Base-by-base conservation (phyloP, 1,284 basidiomycete genomes). In the Marasmius fiardii region DNA sequence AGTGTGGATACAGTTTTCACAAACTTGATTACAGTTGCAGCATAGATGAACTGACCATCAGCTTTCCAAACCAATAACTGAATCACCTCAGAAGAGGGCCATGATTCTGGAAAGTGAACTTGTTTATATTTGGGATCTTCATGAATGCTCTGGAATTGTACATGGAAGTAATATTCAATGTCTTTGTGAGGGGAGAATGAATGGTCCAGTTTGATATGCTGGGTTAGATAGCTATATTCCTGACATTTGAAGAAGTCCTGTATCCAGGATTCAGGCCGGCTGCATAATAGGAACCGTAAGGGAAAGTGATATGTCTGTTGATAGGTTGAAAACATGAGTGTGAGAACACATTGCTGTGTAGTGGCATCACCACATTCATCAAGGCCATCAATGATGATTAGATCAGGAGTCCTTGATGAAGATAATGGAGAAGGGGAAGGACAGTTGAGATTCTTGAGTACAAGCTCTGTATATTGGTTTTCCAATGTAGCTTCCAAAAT, bases 1-100 rank as follows among this genome's bases (percentile, higher is more conserved):
- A 60, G 26, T 44, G 63, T 58, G 41, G 64, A 57, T 0, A 59
- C 51, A 10, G 60, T 58, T 24, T 63, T 61, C 33, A 68, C 58
- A 52, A 64, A 67, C 51, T 61, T 63, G 23, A 68, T 60, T 2
- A 67, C 63, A 3, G 66, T 65, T 3, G 63, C 53, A 1, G 66
- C 65, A 55, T 68, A 68, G 10, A 63, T 61, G 31, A 62, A 66
- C 43, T 67, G 64, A 0, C 66, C 64, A 7, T 57, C 56, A 6
- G 66, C 58, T 11, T 63, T 59, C 26, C 60, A 51, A 2, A 65
- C 63, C 12, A 67, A 59, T 10, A 50, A 37, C 21, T 63, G 55
- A 11, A 66, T 57, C 31, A 56, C 57, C 8, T 57, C 54, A 0
- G 52, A 18, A 1, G 59, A 52, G 0, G 66, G 67, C 66, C 66